Evolutionary conservation across 768 basidiomycete species (phyloP), one percentile per base, ranked within the genome.

Genomic region (Agaricus bisporus): DNA sequence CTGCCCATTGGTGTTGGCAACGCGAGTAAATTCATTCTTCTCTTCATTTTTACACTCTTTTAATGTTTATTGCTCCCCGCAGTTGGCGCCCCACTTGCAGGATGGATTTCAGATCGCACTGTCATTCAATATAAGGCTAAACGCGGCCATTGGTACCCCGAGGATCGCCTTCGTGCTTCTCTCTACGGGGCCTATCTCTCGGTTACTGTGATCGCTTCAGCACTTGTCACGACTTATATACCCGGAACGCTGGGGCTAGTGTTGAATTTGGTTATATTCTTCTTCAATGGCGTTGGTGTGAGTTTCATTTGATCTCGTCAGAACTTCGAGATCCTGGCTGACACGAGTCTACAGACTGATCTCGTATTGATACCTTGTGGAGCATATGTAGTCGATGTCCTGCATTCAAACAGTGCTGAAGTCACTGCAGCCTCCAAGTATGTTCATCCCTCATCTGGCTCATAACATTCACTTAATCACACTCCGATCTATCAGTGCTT

Each of bases 281-380:
- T 86, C 60, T 53, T 78, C 44, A 86, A 84, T 54, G 81, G 85
- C 14, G 32, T 84, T 17, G 85, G 85, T 22, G 86, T 86, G 60
- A 48, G 74, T 70, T n/a, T 18, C n/a, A n/a, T 17, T 25, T 36
- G 26, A 22, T n/a, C 26, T n/a, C n/a, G 15, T 14, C 42, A 29
- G 10, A 29, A 8, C n/a, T 15, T n/a, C n/a, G n/a, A n/a, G n/a
- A n/a, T n/a, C n/a, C n/a, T n/a, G n/a, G n/a, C 11, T 32, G 28
- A 18, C 12, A 22, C 22, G 25, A 45, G 22, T n/a, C 28, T 17
- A 3, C 45, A 86, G 83, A 75, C 81, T 15, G 78, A 85, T 58
- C 61, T 80, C 42, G 76, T 79, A 10, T 65, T 86, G 35, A 73
- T 74, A 10, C 84, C 84, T 0, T 68, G 69, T 14, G 71, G 78